phyloP scores from a whole-genome alignment of 768 basidiomycete species.

The Hirschioporus abietinus region DNA sequence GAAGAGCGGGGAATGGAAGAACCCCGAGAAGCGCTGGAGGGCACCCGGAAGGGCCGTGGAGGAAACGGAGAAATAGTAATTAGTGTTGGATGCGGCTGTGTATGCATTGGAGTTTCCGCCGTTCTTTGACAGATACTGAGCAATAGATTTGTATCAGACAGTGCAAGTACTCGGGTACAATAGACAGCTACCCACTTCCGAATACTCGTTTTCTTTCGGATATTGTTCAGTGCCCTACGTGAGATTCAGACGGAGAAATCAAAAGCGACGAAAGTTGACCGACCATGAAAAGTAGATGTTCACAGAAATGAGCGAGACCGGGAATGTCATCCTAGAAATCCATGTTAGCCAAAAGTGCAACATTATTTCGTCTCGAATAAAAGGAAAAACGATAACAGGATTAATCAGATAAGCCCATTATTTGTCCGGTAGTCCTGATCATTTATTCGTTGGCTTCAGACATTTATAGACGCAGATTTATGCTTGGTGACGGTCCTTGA shows the following conservation, averaged over 20 bases:
- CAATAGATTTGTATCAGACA: not conserved
- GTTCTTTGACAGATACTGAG: slow-evolving; percentile 70
- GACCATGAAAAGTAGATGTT: slow-evolving; percentile 95
- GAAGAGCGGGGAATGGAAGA: slow-evolving; percentile 94
- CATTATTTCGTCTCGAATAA: not conserved
- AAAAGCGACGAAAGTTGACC: slow-evolving; percentile 18
- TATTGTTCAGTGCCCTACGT: slow-evolving; percentile 73
- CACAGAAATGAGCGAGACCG: slow-evolving; percentile 91
- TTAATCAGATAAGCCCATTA: too few species aligned
- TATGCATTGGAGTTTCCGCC: slow-evolving; percentile 85
- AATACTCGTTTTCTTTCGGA: slow-evolving; percentile 93
- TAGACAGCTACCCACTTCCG: slow-evolving; percentile 46
- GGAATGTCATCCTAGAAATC: slow-evolving; percentile 72
- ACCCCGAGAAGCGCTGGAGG: slow-evolving; percentile 72
- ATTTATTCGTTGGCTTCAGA: too few species aligned
- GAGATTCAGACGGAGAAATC: slow-evolving; percentile 4
- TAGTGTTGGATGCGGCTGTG: slow-evolving; percentile 88
- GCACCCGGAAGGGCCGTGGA: slow-evolving; percentile 61
- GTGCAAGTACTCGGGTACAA: not conserved
- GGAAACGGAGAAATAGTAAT: slow-evolving; percentile 75
- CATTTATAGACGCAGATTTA: not conserved
- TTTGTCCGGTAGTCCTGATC: too few species aligned
- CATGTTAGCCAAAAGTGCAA: not conserved
- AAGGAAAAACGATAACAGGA: too few species aligned
- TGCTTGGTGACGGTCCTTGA: not conserved